Evolutionary conservation across 202 grass and related monocot genomes (phyloP).

Genomic region (Carex arenaria): DNA sequence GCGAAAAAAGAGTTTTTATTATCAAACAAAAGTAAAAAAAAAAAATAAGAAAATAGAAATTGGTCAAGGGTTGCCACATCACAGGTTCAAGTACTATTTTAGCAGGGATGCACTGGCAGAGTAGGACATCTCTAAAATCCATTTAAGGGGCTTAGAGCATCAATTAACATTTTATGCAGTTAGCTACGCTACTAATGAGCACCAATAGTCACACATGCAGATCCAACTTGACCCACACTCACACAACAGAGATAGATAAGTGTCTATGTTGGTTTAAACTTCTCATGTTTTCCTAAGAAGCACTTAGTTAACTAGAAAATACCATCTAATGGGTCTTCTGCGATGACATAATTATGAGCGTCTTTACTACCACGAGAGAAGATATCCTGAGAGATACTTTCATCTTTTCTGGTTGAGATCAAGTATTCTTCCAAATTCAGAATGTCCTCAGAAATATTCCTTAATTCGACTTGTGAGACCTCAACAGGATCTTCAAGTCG

Average conservation of each 20-base stretch:
- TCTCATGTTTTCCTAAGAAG: neutral
- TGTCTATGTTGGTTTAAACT: neutral
- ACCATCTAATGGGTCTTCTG: slow-evolving; percentile 6
- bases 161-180: neutral
- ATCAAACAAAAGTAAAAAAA: too few species aligned
- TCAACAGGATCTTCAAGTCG: neutral
- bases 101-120: neutral
- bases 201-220: neutral
- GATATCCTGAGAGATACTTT: neutral
- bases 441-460: slow-evolving; percentile 28
- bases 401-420: slow-evolving; percentile 25
- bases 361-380: neutral
- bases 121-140: neutral
- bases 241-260: neutral
- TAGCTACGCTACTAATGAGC: neutral
- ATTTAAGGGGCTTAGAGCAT: neutral
- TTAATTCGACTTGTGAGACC: slow-evolving; percentile 23
- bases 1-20: neutral
- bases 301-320: slow-evolving; percentile 6
- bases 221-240: neutral
- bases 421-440: slow-evolving; percentile 25
- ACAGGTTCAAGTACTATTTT: neutral
- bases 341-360: neutral
- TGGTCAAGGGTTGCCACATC: neutral
- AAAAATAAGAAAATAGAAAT: neutral